Conservation (phyloP, 768 basidiomycete genomes). For the Lactifluus rugatus region DNA sequence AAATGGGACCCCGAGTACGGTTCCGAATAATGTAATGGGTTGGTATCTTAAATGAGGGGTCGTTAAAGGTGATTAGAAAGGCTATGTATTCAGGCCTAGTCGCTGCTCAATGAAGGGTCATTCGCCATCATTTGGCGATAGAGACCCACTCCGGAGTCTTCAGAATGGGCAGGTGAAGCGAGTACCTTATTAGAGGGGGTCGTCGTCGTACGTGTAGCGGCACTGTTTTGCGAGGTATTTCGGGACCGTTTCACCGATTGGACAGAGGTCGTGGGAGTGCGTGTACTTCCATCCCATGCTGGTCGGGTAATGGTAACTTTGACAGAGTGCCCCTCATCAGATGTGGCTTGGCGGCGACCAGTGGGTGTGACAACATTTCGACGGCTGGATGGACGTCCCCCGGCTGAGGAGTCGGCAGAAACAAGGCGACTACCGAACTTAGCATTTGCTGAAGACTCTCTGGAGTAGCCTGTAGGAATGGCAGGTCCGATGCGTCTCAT, state of each 20-base stretch:
- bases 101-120: slow-evolving; percentile 51
- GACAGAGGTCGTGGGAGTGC: slow-evolving; percentile 27
- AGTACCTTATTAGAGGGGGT: slow-evolving; percentile 35
- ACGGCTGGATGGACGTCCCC: slow-evolving; percentile 57
- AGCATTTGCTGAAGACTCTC: slow-evolving; percentile 82
- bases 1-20: slow-evolving; percentile 20
- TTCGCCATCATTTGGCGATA: slow-evolving; percentile 75
- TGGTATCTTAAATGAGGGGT: slow-evolving; percentile 12
- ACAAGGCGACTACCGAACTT: slow-evolving; percentile 85
- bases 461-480: slow-evolving; percentile 51
- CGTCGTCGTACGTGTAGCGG: slow-evolving; percentile 35
- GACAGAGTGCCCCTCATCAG: slow-evolving; percentile 54
- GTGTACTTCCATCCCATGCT: slow-evolving; percentile 59
- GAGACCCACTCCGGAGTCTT: slow-evolving; percentile 77
- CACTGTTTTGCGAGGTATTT: slow-evolving; percentile 64
- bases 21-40: slow-evolving; percentile 20
- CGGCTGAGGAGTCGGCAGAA: slow-evolving; percentile 43
- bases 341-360: slow-evolving; percentile 37
- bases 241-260: slow-evolving; percentile 48
- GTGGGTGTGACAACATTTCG: slow-evolving; percentile 39
- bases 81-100: slow-evolving; percentile 14
- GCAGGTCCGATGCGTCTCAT: slow-evolving; percentile 32
- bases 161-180: slow-evolving; percentile 64
- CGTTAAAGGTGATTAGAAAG: slow-evolving; percentile 22
- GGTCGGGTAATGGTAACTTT: slow-evolving; percentile 70